Percentiles rank a stretch among this genome's conserved stretches.
Conservation (phyloP, 78 protist species). For the Dictyostelium purpureum region DNA sequence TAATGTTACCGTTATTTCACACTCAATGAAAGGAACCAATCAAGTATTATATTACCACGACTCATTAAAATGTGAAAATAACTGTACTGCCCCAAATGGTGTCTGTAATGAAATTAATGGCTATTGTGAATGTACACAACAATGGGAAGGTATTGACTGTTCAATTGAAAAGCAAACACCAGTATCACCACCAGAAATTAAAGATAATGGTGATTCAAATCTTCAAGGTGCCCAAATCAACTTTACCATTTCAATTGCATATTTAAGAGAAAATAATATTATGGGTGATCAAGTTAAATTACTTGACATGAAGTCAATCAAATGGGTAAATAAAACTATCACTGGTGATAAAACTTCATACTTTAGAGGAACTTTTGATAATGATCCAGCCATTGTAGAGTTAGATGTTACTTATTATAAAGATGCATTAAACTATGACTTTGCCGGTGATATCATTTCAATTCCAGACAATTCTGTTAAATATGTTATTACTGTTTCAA, state of each 20-base stretch:
- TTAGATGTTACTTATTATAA: background rate
- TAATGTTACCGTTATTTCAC: background rate
- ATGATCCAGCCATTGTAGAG: background rate
- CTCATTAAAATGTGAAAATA: no score
- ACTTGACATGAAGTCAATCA: background rate
- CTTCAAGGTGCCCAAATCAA: background rate
- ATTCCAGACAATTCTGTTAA: conserved; percentile 15
- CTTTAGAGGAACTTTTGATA: background rate
- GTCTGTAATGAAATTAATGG: background rate
- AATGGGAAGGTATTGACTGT: background rate
- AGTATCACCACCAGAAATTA: background rate
- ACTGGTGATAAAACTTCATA: background rate
- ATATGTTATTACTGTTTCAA: background rate
- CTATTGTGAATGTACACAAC: background rate
- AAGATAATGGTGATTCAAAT: background rate
- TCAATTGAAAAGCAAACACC: background rate
- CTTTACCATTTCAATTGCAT: background rate
- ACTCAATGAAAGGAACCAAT: background rate
- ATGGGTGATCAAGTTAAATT: background rate
- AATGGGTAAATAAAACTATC: background rate
- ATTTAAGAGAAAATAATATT: background rate
- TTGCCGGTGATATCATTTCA: background rate
- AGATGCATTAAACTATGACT: background rate
- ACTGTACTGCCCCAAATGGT: background rate
- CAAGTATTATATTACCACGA: no score